Base-by-base conservation (phyloP, 768 basidiomycete species). In the Tubosaeta sp. region DNA sequence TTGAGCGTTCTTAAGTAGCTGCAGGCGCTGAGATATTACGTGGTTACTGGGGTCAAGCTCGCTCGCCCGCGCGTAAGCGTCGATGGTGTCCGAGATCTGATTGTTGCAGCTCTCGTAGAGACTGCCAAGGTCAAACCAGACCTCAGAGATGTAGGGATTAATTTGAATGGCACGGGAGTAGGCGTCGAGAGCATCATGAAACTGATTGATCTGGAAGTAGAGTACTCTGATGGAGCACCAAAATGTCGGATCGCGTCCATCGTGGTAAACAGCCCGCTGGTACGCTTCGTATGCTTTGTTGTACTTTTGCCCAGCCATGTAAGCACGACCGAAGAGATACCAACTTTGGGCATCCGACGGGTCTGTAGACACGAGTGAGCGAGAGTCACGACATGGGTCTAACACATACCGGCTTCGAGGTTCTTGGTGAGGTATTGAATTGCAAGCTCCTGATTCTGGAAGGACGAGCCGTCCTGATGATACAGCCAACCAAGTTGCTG, bases 251-350 rank as follows among this genome's bases (percentile, higher is more conserved):
- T 98, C 98, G 53, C 94, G 91, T 17, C 95, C 97, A 63, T 99
- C 97, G 48, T 95, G 90, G 72, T 98, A 98, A n/a, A 99, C 94
- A 19, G 97, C 95, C 70, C 98, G 97, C 63, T 99, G 97, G 67
- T 98, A 98, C 0, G 95, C 95, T 69, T 99, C 95, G 73, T 99
- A 98, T n/a, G 97, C 97, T 68, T 97, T 97, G 79, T 97, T 97
- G 75, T 97, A 97, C 68, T 97, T 95, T 70, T 91, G 91, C 16
- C 91, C 93, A 14, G 94, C 91, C 94, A 98, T 98, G 71, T 94
- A 98, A 1, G 95, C 95, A 57, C 97, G 91, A 50, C 95, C 95
- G 57, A 98, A 3, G 22, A 22, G 22, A 22, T 22, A 22, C 22
- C 22, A 22, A 22, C 22, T 22, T 22, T 22, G 2, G 86, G 97